Evolutionary conservation across 495 filamentous ascomycete species (phyloP).

Genomic region (Neurospora sp.): DNA sequence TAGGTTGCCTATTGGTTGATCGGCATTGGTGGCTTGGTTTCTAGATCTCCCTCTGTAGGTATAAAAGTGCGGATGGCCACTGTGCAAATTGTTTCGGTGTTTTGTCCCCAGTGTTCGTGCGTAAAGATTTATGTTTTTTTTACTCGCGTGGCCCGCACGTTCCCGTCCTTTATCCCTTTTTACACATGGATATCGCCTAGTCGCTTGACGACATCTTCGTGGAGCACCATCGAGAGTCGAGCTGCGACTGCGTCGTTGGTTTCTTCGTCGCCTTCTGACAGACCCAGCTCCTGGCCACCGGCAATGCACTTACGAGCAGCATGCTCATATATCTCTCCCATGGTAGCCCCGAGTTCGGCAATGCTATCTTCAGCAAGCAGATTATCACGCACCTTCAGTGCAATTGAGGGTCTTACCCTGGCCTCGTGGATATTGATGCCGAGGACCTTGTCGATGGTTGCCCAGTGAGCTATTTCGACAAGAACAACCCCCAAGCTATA

Average conservation of each 20-base stretch:
- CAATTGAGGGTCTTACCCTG: slow-evolving; percentile 16
- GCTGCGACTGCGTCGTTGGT: slow-evolving; percentile 23
- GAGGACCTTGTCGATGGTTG: slow-evolving; percentile 38
- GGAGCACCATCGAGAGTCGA: slow-evolving; percentile 20
- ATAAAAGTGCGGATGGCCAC: not conserved
- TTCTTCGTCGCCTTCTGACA: slow-evolving; percentile 24
- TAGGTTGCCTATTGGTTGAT: not conserved
- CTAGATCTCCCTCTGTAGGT: not conserved
- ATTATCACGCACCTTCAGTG: slow-evolving; percentile 18
- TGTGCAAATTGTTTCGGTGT: not conserved
- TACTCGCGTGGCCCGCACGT: not conserved
- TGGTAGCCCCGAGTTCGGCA: slow-evolving; percentile 21
- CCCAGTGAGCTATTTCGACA: slow-evolving; percentile 44
- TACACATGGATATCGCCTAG: slow-evolving; percentile 24
- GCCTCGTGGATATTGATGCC: slow-evolving; percentile 23
- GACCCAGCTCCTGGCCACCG: slow-evolving; percentile 19
- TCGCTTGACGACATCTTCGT: slow-evolving; percentile 28
- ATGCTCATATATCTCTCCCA: slow-evolving; percentile 25
- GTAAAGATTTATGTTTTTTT: not conserved
- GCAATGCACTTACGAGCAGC: slow-evolving; percentile 23
- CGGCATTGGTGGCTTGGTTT: not conserved
- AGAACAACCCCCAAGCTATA: slow-evolving; percentile 46
- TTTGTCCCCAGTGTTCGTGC: not conserved
- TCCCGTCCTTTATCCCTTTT: not conserved
- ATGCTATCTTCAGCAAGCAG: slow-evolving; percentile 19